Conservation (phyloP, 2,329 filamentous ascomycete species). For the Neophaeococcomyces aloes region DNA sequence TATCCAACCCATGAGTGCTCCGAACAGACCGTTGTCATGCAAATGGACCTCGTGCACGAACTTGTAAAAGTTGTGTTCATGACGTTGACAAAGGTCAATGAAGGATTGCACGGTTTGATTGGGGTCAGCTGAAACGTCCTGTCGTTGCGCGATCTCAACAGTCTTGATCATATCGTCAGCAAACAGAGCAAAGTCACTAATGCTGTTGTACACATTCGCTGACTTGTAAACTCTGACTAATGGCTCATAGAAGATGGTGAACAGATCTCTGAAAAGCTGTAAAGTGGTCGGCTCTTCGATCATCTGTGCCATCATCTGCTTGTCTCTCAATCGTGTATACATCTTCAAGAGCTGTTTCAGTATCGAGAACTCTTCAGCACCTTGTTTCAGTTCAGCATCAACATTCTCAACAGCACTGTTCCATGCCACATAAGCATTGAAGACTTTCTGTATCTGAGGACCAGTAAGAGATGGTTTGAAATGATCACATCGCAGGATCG, state of each 20-base stretch:
- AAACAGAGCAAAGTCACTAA: conserved; percentile 91
- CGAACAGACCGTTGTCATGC: conserved; percentile 93
- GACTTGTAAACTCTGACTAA: conserved; percentile 96
- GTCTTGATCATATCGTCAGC: conserved; percentile 86
- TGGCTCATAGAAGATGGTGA: conserved; percentile 98
- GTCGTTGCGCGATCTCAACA: conserved; percentile 54
- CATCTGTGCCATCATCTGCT: conserved; percentile 90
- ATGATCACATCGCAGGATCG: conserved; percentile 68
- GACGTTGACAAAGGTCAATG: conserved; percentile 88
- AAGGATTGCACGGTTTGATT: conserved; percentile 98
- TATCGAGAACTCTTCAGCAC: conserved; percentile 84
- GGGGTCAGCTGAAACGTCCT: conserved; percentile 84
- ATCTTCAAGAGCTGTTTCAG: conserved; percentile 92
- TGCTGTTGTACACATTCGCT: conserved; percentile 93
- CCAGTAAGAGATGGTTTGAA: conserved; percentile 60
- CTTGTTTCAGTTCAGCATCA: conserved; percentile 77
- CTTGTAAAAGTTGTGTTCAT: conserved; percentile 97
- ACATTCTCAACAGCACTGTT: conserved; percentile 87
- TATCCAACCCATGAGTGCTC: conserved; percentile 92
- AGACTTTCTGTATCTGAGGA: conserved; percentile 71
- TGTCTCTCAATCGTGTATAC: conserved; percentile 81
- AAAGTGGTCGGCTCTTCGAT: conserved; percentile 96
- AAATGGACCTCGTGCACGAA: conserved; percentile 97
- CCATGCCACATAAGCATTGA: conserved; percentile 94
- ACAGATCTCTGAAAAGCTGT: conserved; percentile 82